These are phyloP conservation scores for Pythium utonaiense DNA, from an alignment of 352 stramenopile species.

Conservation along the genomic window DNA sequence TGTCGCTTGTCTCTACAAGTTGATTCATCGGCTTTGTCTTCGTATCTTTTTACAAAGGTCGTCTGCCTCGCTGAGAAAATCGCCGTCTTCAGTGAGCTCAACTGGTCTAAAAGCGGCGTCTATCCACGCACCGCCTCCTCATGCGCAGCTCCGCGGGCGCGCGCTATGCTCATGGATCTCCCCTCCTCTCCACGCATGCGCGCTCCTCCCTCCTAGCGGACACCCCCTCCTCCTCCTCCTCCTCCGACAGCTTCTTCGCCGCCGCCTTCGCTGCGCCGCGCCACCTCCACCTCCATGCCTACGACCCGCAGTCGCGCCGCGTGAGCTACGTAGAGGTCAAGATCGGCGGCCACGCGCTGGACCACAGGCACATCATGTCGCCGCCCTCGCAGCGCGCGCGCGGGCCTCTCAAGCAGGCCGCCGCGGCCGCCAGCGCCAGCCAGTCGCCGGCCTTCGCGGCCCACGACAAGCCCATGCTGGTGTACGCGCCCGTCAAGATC, in stretches of 20 bases:
- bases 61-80: too few species aligned
- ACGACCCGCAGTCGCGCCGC: slow-evolving; percentile 24
- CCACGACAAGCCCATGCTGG: slow-evolving; percentile 35
- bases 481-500: slow-evolving; percentile 71
- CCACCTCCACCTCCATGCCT: slow-evolving; percentile 59
- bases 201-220: neutral
- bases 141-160: too few species aligned
- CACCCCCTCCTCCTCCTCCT: neutral
- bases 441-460: slow-evolving; percentile 39
- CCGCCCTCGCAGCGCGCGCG: slow-evolving; percentile 1
- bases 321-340: slow-evolving; percentile 61
- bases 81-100: too few species aligned
- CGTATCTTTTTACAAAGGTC: too few species aligned
- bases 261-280: slow-evolving; percentile 20
- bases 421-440: slow-evolving; percentile 6
- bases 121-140: too few species aligned
- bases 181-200: too few species aligned
- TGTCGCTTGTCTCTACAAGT: too few species aligned
- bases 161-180: too few species aligned
- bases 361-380: slow-evolving; percentile 49
- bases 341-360: slow-evolving; percentile 63
- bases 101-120: neutral
- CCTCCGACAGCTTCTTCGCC: neutral
- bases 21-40: too few species aligned
- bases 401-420: slow-evolving; percentile 16